Evolutionary conservation across 768 basidiomycete genomes (phyloP), one percentile per base, ranked within the genome.

Genomic region (Solioccasus polychromus): DNA sequence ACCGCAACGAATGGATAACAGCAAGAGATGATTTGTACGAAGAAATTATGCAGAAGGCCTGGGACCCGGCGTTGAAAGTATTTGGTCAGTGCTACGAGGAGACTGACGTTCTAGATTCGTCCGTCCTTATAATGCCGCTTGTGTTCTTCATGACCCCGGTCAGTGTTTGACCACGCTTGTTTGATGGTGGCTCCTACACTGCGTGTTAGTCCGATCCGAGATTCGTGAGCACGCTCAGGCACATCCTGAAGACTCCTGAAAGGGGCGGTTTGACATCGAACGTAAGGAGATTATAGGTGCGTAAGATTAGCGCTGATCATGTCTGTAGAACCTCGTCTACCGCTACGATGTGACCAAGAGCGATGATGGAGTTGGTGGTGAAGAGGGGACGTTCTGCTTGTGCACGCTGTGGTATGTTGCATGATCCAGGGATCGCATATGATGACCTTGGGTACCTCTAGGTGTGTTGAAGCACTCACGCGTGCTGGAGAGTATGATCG

Each of bases 11-110:
- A 43, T 96, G 94, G 94, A 63, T 84, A 15, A 70, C 67, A 1
- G 79, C 84, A 3, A 80, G 94, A 17, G 94, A 98, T 57, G 66
- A 72, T 5, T 67, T 98, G 6, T 99, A 97, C 64, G 95, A 98
- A 63, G 86, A 96, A 51, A 88, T 98, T 53, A 92, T 93, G 87
- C 63, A 77, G 22, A 88, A 85, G 59, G 88, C 90, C 0, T 96
- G 88, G 86, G 88, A 94, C 66, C 64, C 76, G 23, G 74, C 81
- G 34, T 66, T 78, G 48, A 68, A 77, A 55, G 79, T 75, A 63
- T 94, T 92, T 57, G 85, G 82, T 18, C 94, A 99, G 69, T 85
- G 85, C 59, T 99, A 93, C 65, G 95, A 97, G 57, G 88, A 91
- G 50, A 81, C 73, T 0, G 73, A 85, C 35, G 75, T 88, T 9